Evolutionary conservation across 2,329 filamentous ascomycete species (phyloP).

Genomic region (Arthrobotrys entomopaga): DNA sequence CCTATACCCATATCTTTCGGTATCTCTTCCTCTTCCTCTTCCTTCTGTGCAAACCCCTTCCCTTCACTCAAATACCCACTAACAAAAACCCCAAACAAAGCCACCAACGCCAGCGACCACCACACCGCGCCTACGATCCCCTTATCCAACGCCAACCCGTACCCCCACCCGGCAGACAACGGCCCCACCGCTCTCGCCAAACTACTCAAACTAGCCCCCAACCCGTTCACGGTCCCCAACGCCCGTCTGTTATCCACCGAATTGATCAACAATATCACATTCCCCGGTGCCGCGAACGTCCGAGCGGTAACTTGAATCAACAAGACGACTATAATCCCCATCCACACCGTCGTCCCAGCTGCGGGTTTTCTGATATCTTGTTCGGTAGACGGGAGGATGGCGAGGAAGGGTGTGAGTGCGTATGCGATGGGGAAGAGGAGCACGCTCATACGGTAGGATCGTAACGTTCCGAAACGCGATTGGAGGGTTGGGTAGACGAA

Average conservation of each 20-base stretch:
- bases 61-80: conserved; percentile 56
- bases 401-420: conserved; percentile 75
- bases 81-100: conserved; percentile 58
- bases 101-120: conserved; percentile 62
- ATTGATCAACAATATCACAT: conserved; percentile 71
- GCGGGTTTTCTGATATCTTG: conserved; percentile 65
- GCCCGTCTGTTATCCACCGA: conserved; percentile 70
- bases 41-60: conserved; percentile 50
- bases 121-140: conserved; percentile 66
- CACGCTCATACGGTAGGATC: conserved; percentile 74
- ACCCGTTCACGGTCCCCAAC: conserved; percentile 69
- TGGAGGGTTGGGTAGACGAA: conserved; percentile 77
- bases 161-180: conserved; percentile 66
- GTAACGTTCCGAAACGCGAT: conserved; percentile 73
- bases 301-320: conserved; percentile 76
- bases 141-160: conserved; percentile 64
- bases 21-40: conserved; percentile 36
- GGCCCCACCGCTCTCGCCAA: conserved; percentile 66
- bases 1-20: conserved; percentile 11
- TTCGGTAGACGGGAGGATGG: conserved; percentile 70
- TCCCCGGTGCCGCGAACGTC: conserved; percentile 73
- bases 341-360: conserved; percentile 71
- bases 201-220: conserved; percentile 67
- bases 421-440: conserved; percentile 78
- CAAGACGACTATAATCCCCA: conserved; percentile 72